Base-by-base conservation (phyloP, 2,329 filamentous ascomycete genomes). In the Ceratocystis alfenasii region DNA sequence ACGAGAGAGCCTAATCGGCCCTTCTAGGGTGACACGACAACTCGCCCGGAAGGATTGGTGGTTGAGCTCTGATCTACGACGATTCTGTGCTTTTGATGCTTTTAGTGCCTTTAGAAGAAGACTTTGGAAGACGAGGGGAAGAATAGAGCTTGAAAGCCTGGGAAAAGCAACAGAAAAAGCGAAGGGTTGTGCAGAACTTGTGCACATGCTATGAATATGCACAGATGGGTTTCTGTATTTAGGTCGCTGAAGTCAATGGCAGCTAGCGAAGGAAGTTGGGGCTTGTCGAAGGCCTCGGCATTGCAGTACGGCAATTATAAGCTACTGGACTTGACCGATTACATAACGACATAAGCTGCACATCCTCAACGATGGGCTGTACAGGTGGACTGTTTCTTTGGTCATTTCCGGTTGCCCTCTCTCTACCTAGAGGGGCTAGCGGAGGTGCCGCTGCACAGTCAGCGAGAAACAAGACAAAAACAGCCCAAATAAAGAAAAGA, bases 21-120 rank as follows among this genome's bases (percentile, higher is more conserved):
- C 55, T 33, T 59, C 28, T 33, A 59, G 15, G 17, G 55, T 59
- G n/a, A 36, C 55, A 59, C 55, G 55, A 36, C 33, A 33, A 36
- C 55, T 59, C 55, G 55, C 55, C 28, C 55, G 28, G 55, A 59
- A 59, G 55, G 55, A 59, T 59, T 59, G 12, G 55, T 33, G 12
- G 5, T 50, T 17, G 28, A 36, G 55, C 55, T 59, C 28, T 59
- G 55, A 59, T 59, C 28, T 59, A 30, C 28, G 22, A 10, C 22
- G 55, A 59, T 59, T 59, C 55, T 36, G 55, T 59, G 55, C 28
- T 6, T 59, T 30, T 28, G 4, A 15, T 41, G 36, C 36, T 41
- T 41, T 41, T 41, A 12, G 36, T 41, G 12, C 36, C 4, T 53
- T 7, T 36, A 20, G 55, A 59, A 36, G 55, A 41, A 59, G 55